A percentile compares a stretch with the other conserved stretches of the same genome.
Evolutionary conservation across 2,329 filamentous ascomycete genomes (phyloP).

Genomic region (Fusarium caatingaense): DNA sequence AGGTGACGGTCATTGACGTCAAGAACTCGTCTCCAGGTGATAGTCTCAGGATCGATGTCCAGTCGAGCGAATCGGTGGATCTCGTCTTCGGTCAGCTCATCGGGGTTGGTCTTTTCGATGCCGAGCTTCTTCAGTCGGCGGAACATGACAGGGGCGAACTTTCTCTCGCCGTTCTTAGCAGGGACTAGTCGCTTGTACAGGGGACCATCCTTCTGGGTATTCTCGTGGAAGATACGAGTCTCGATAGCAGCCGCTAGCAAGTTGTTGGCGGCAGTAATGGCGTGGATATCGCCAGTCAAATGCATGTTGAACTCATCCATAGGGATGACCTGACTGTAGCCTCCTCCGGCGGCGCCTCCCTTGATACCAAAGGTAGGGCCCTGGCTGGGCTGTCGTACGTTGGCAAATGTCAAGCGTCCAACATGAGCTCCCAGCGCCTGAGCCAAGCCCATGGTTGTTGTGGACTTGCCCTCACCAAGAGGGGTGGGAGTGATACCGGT

Average conservation of each 20-base stretch:
- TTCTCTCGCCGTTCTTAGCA: conserved; percentile 86
- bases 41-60: conserved; percentile 96
- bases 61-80: conserved; percentile 88
- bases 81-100: conserved; percentile 91
- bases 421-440: conserved; percentile 93
- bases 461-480: conserved; percentile 97
- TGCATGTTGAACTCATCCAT: conserved; percentile 99
- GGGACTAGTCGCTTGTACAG: conserved; percentile 91
- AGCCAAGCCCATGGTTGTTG: conserved; percentile 93
- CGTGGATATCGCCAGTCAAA: conserved; percentile 96
- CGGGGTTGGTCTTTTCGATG: conserved; percentile 92
- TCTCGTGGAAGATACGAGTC: conserved; percentile 98
- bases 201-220: conserved; percentile 89
- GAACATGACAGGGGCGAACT: conserved; percentile 92
- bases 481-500: conserved; percentile 97
- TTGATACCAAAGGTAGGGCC: conserved; percentile 99
- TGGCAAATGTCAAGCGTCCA: conserved; percentile 90
- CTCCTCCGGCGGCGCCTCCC: conserved; percentile 94
- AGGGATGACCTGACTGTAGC: conserved; percentile 98
- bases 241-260: conserved; percentile 95
- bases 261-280: conserved; percentile 97
- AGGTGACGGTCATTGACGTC: conserved; percentile 98
- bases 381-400: conserved; percentile 96
- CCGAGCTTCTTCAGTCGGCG: conserved; percentile 94
- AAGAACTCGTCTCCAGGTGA: conserved; percentile 95